These are phyloP conservation scores for Gloeopeniophorella convolvens DNA, from an alignment of 768 basidiomycete genomes.

Conservation along the genomic window DNA sequence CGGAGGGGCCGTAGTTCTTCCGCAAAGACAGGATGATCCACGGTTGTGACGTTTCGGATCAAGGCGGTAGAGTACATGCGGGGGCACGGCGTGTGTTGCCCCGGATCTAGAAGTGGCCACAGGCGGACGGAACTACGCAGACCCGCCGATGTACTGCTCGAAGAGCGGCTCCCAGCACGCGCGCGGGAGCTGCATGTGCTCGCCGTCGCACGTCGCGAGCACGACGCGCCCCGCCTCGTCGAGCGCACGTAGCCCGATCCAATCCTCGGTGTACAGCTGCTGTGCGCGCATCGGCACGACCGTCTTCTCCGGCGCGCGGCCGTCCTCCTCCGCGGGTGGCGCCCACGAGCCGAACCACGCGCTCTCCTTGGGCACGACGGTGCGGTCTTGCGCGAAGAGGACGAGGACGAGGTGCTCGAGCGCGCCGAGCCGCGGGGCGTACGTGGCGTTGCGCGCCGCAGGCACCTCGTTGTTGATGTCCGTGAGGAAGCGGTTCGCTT, in stretches of 20 bases:
- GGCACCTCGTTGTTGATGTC: conserved; percentile 75
- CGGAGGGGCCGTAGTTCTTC: too few relatives aligned
- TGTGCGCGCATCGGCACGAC: conserved; percentile 70
- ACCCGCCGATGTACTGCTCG: conserved; percentile 27
- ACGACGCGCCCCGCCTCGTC: conserved; percentile 59
- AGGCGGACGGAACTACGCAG: too few relatives aligned
- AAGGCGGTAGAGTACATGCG: too few relatives aligned
- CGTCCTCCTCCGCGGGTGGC: conserved; percentile 30
- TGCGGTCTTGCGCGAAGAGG: conserved; percentile 65
- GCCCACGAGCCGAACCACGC: conserved; percentile 80
- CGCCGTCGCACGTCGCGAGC: conserved; percentile 59
- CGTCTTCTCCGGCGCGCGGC: conserved; percentile 22
- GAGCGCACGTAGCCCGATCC: conserved; percentile 70
- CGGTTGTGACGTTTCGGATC: too few relatives aligned
- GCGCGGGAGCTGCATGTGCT: conserved; percentile 62
- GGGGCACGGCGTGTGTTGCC: too few relatives aligned
- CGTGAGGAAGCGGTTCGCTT: conserved; percentile 59
- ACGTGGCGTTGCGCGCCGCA: conserved; percentile 49
- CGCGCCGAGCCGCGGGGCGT: conserved; percentile 51
- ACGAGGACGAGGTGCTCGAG: conserved; percentile 67
- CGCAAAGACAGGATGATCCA: too few relatives aligned
- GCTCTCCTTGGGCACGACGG: conserved; percentile 78
- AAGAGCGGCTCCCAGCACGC: conserved; percentile 31
- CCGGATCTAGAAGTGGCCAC: too few relatives aligned
- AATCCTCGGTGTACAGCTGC: conserved; percentile 68